phyloP scores from a whole-genome alignment of 805 yeast species.

The Maudiozyma serrabonitensis region DNA sequence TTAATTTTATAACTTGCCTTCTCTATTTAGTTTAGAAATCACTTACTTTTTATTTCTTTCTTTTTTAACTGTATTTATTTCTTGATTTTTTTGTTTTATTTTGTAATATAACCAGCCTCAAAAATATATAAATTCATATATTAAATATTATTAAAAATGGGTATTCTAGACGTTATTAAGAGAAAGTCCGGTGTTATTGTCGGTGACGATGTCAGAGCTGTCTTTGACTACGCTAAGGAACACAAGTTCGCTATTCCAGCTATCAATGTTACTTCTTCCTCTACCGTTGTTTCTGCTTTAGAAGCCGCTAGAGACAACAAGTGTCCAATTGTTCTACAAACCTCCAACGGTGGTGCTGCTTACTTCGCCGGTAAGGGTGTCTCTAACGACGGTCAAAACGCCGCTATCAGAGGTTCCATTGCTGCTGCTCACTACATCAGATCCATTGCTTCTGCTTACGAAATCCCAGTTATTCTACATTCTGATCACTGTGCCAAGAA shows the following conservation, averaged over 20 bases:
- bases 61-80: neutral
- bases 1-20: neutral
- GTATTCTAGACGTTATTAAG: conserved; percentile 63
- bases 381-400: conserved; percentile 82
- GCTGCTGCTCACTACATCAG: conserved; percentile 98
- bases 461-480: conserved; percentile 93
- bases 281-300: conserved; percentile 92
- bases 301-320: conserved; percentile 94
- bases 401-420: conserved; percentile 87
- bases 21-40: no score
- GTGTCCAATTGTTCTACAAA: conserved; percentile 92
- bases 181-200: conserved; percentile 97
- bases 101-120: conserved; percentile 1
- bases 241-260: conserved; percentile 97
- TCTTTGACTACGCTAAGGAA: conserved; percentile 87
- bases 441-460: conserved; percentile 91
- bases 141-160: conserved; percentile 32
- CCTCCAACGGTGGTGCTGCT: conserved; percentile 99
- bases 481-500: conserved; percentile 99
- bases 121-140: neutral
- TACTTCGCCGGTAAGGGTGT: conserved; percentile 99
- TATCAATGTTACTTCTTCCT: conserved; percentile 94
- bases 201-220: conserved; percentile 84
- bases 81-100: neutral
- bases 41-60: no score